Base-by-base conservation (phyloP, 106 monocot species). In the Dendrobium catenatum region DNA sequence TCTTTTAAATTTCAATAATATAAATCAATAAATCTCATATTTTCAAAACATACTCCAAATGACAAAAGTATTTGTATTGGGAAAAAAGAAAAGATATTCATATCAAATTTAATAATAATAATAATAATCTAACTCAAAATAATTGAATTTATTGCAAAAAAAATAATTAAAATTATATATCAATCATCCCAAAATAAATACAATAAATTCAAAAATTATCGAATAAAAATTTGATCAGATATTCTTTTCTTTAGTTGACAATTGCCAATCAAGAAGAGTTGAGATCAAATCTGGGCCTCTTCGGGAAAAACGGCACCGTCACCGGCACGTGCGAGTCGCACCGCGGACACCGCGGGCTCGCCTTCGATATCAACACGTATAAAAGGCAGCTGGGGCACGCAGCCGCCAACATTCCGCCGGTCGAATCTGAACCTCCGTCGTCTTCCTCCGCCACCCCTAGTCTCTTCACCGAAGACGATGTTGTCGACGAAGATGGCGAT, bases 311-410 rank as follows among this genome's bases (percentile, higher is more conserved):
- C 22, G 83, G 86, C 0, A 54, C 15, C 46, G 88, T 88, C 24
- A 37, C 0, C 37, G 51, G 51, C 51, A 93, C 91, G 75, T 76
- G 81, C 59, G 90, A 81, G 75, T 78, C 79, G 68, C 93, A 93
- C 31, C 89, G 75, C 18, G 87, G 89, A 85, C 93, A 96, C 56
- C 85, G 70, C 22, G 93, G 96, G 67, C 85, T 87, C 13, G 9
- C 40, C 73, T 82, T 87, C 10, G 93, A 84, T 46, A 96, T 90
- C 77, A 96, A 77, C 79, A 96, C 96, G 77, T 94, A 96, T 4
- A 87, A 72, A 54, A 96, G 87, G 79, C 96, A 96, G 16, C 86
- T 81, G 2, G 96, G 92, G 74, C 96, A 98, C 9, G 91, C 98
- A 6, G 96, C 90, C 24, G 94, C 96, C 75, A 82, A 68, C 86